These are phyloP conservation scores for Microsporum canis DNA, from an alignment of 2,329 filamentous ascomycete species.

Conservation along the genomic window DNA sequence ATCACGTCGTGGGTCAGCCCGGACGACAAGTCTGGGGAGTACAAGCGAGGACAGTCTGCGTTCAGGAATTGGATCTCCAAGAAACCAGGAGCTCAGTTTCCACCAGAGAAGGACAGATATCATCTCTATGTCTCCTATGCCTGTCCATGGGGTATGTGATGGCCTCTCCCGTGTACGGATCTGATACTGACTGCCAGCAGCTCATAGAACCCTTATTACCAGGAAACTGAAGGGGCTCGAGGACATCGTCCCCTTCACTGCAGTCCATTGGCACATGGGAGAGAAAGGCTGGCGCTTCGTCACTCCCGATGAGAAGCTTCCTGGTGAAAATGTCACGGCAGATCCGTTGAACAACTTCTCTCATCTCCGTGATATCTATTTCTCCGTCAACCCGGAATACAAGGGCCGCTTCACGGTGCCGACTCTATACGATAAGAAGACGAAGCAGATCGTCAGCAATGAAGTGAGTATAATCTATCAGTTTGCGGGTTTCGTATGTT, in stretches of 20 bases:
- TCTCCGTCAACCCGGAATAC: slow-evolving; percentile 60
- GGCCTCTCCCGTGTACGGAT: neutral
- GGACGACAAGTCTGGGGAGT: slow-evolving; percentile 72
- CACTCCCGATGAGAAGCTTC: slow-evolving; percentile 48
- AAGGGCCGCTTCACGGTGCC: slow-evolving; percentile 76
- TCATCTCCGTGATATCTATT: slow-evolving; percentile 70
- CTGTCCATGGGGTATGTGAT: slow-evolving; percentile 65
- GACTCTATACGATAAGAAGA: slow-evolving; percentile 61
- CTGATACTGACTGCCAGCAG: slow-evolving; percentile 32
- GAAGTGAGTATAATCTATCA: slow-evolving; percentile 46
- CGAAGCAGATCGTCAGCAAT: slow-evolving; percentile 71
- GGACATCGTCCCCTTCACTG: slow-evolving; percentile 64
- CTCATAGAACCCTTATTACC: slow-evolving; percentile 75
- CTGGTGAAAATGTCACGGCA: slow-evolving; percentile 43
- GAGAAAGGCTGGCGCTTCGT: slow-evolving; percentile 74
- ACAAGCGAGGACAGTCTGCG: slow-evolving; percentile 73
- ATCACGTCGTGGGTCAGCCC: slow-evolving; percentile 79
- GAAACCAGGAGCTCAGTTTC: slow-evolving; percentile 60
- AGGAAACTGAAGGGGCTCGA: slow-evolving; percentile 86
- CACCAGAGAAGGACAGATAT: slow-evolving; percentile 78
- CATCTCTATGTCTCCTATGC: slow-evolving; percentile 93
- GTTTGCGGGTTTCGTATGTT: neutral
- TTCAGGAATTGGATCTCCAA: slow-evolving; percentile 74
- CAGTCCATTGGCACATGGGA: slow-evolving; percentile 86
- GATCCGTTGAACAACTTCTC: slow-evolving; percentile 56